Conservation (phyloP, 352 stramenopile species). For the Phytopythium oedochilum region DNA sequence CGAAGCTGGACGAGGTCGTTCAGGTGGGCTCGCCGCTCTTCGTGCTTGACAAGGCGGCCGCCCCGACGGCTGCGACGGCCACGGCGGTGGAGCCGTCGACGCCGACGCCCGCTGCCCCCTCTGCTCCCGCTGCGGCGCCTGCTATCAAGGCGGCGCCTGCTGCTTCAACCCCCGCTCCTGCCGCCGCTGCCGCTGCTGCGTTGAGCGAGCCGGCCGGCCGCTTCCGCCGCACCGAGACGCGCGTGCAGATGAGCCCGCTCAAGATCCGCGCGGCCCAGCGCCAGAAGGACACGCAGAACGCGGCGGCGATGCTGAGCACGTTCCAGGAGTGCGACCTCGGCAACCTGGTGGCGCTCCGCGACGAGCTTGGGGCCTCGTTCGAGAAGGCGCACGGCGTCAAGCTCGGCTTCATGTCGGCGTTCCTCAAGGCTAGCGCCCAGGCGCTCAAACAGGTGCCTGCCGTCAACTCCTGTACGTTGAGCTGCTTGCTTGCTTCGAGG, state of each 20-base stretch:
- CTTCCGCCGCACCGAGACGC: slow-evolving; percentile 69
- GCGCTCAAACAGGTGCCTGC: slow-evolving; percentile 92
- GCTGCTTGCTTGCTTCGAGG: not conserved
- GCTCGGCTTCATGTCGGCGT: slow-evolving; percentile 98
- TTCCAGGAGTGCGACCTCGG: slow-evolving; percentile 99
- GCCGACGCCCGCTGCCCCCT: not conserved
- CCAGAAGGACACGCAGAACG: slow-evolving; percentile 98
- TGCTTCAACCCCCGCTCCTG: slow-evolving; percentile 18
- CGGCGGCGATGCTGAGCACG: slow-evolving; percentile 97
- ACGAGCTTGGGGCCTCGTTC: slow-evolving; percentile 92
- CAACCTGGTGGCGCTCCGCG: slow-evolving; percentile 92
- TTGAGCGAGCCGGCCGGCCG: slow-evolving; percentile 13
- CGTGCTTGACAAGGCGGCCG: slow-evolving; percentile 83
- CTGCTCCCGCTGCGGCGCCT: slow-evolving; percentile 11
- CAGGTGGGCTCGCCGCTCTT: slow-evolving; percentile 92
- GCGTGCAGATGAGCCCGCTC: slow-evolving; percentile 95
- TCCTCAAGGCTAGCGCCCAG: slow-evolving; percentile 95
- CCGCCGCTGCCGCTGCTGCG: slow-evolving; percentile 21
- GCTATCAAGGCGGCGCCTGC: slow-evolving; percentile 13
- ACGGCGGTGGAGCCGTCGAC: not conserved
- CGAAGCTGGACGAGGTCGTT: slow-evolving; percentile 95
- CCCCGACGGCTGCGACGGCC: slow-evolving; percentile 1
- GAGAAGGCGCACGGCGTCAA: slow-evolving; percentile 97
- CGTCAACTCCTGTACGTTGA: slow-evolving; percentile 93
- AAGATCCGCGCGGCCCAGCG: slow-evolving; percentile 93